phyloP scores from a whole-genome alignment of 345 rosid species.

The Salix arbutifolia region DNA sequence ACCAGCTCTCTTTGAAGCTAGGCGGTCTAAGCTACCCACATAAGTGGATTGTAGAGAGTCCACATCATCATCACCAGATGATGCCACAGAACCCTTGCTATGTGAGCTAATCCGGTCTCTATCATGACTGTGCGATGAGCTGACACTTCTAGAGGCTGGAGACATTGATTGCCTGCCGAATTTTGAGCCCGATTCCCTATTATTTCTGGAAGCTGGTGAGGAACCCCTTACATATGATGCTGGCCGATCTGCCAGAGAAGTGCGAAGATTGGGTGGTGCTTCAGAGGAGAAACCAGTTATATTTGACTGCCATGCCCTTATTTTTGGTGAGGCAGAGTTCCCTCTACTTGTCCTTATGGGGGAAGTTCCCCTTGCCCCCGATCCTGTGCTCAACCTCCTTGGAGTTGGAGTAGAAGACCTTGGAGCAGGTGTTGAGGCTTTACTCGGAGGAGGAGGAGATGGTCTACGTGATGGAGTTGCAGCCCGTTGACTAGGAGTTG shows the following conservation, averaged over 20 bases:
- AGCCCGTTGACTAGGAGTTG: constrained; percentile 45
- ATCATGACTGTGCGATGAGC: constrained; percentile 84
- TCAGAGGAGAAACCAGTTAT: constrained; percentile 94
- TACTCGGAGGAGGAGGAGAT: constrained; percentile 76
- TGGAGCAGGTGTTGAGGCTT: constrained; percentile 52
- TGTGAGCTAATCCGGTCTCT: constrained; percentile 76
- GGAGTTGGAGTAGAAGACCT: constrained; percentile 81
- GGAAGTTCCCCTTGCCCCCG: constrained; percentile 72
- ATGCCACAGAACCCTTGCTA: constrained; percentile 84
- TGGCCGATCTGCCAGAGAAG: constrained; percentile 91
- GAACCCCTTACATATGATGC: constrained; percentile 93
- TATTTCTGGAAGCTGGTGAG: constrained; percentile 92
- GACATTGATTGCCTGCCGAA: constrained; percentile 86
- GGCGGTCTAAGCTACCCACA: constrained; percentile 45
- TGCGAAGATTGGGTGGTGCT: constrained; percentile 96
- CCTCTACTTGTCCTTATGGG: constrained; percentile 67
- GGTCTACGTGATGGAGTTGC: constrained; percentile 65
- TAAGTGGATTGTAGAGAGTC: constrained; percentile 66
- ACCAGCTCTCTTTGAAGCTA: constrained; percentile 49
- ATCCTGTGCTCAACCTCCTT: constrained; percentile 66
- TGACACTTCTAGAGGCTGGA: constrained; percentile 86
- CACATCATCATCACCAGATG: constrained; percentile 86
- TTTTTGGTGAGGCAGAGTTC: constrained; percentile 87
- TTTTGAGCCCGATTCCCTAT: constrained; percentile 52
- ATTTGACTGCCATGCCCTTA: constrained; percentile 86